Evolutionary conservation across 257 asterid genomes (phyloP), one percentile per base, ranked within the genome.

Genomic region (Solanum appendiculatum): DNA sequence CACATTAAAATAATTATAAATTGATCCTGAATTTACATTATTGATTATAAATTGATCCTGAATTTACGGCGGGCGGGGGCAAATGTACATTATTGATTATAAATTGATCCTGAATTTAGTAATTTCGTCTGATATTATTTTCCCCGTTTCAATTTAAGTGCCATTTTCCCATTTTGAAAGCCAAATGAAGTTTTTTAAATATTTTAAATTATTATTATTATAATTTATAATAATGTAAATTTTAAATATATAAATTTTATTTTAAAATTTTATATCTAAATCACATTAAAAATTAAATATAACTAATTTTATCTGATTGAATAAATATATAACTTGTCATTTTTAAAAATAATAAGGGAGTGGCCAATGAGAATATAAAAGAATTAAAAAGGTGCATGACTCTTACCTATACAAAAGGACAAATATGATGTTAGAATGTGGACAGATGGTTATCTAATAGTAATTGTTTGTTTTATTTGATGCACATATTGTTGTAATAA

Each of bases 111-210:
- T 48, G 56, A 48, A 48, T 15, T 2, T 3, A 48, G 7, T 14
- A 46, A 48, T 48, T 48, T 2, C 0, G 31, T 5, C 2, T 0
- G 0, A 9, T 23, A 9, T 56, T 9, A 12, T 58, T 58, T 23
- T 23, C 5, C 1, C 3, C 0, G 0, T 58, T 23, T 0, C 2
- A 21, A 9, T 21, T 3, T 23, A 23, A 1, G 14, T 58, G 15
- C 9, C 14, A 23, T 23, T 23, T 58, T 58, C 20, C 1, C 0
- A 2, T 21, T 1, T 6, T 15, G n/a, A n/a, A n/a, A n/a, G n/a
- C n/a, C n/a, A n/a, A n/a, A n/a, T n/a, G n/a, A n/a, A n/a, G n/a
- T n/a, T 48, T 51, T 39, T 16, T 51, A 51, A 51, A 21, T 56
- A 21, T 20, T 56, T 9, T 16, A 15, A 16, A 0, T 21, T 13